Percentiles rank a stretch among this genome's conserved stretches.
phyloP scores from a whole-genome alignment of 2,329 filamentous ascomycete species.

The Davidsoniella eucalypti region DNA sequence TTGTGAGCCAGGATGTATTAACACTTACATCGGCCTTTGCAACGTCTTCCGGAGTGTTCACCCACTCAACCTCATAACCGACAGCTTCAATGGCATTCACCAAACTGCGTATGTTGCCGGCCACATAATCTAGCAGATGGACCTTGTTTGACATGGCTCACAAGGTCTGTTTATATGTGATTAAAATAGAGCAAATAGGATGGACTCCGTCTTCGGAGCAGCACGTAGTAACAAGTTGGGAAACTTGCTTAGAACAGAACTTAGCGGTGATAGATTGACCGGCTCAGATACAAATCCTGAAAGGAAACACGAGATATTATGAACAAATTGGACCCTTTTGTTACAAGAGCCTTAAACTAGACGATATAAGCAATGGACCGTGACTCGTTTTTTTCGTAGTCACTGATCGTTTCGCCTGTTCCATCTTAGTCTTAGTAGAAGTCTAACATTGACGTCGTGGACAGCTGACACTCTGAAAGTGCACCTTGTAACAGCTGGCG shows the following conservation, averaged over 20 bases:
- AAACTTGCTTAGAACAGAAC: too few species aligned
- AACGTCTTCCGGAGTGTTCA: slow-evolving; percentile 71
- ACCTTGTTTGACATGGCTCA: slow-evolving; percentile 51
- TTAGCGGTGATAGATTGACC: too few species aligned
- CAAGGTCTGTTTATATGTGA: background rate
- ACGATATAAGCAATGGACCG: background rate
- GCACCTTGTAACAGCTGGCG: background rate
- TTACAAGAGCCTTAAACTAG: background rate
- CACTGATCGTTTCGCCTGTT: too few species aligned
- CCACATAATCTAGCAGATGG: slow-evolving; percentile 74
- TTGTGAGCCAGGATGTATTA: background rate
- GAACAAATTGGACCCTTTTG: background rate
- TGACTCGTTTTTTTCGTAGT: slow-evolving; percentile 1
- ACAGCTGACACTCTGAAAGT: background rate
- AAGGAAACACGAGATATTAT: too few species aligned
- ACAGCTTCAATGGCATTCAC: slow-evolving; percentile 96
- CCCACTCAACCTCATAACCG: slow-evolving; percentile 86
- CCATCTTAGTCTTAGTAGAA: background rate
- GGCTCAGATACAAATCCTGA: too few species aligned
- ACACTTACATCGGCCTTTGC: slow-evolving; percentile 59
- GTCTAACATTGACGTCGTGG: background rate
- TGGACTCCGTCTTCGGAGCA: slow-evolving; percentile 10
- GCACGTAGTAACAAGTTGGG: background rate
- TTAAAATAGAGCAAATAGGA: background rate
- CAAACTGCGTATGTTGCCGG: slow-evolving; percentile 87